Percentiles rank a stretch among this genome's conserved stretches.
Evolutionary conservation across 768 basidiomycete species (phyloP).

Genomic region (Leccinellum rugosiceps): DNA sequence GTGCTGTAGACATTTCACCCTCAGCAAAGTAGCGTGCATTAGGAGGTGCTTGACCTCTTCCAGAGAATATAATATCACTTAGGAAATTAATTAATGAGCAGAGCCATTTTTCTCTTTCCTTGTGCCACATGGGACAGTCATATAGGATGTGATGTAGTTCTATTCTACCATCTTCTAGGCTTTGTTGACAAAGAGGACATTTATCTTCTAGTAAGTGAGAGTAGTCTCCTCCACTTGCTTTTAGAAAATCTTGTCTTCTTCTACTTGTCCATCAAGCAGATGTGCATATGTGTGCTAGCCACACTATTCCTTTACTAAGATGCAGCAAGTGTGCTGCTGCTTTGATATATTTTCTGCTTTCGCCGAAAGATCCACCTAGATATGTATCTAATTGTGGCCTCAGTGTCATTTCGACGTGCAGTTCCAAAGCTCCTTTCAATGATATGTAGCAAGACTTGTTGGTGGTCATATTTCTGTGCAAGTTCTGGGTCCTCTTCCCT

Average conservation of each 20-base stretch:
- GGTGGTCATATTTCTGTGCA: neutral
- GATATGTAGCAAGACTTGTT: neutral
- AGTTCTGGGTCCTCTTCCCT: neutral
- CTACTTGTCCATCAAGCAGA: neutral
- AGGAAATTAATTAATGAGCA: neutral
- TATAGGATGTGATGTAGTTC: neutral
- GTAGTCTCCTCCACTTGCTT: neutral
- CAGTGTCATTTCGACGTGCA: neutral
- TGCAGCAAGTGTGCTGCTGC: neutral
- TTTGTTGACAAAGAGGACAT: neutral
- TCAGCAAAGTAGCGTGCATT: too few relatives aligned
- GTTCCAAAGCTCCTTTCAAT: neutral
- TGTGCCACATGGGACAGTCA: neutral
- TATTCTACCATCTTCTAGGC: neutral
- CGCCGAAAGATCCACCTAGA: neutral
- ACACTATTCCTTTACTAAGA: neutral
- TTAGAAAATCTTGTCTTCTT: neutral
- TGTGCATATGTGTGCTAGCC: neutral
- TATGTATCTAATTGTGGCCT: neutral
- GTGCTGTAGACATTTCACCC: neutral
- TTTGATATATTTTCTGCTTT: neutral
- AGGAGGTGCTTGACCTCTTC: neutral
- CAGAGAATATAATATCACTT: neutral
- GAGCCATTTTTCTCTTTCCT: neutral
- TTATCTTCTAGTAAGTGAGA: neutral